Percentiles rank a stretch among this genome's conserved stretches.
phyloP scores from a whole-genome alignment of 2,329 filamentous ascomycete genomes.

The Aspergillus brasiliensis region DNA sequence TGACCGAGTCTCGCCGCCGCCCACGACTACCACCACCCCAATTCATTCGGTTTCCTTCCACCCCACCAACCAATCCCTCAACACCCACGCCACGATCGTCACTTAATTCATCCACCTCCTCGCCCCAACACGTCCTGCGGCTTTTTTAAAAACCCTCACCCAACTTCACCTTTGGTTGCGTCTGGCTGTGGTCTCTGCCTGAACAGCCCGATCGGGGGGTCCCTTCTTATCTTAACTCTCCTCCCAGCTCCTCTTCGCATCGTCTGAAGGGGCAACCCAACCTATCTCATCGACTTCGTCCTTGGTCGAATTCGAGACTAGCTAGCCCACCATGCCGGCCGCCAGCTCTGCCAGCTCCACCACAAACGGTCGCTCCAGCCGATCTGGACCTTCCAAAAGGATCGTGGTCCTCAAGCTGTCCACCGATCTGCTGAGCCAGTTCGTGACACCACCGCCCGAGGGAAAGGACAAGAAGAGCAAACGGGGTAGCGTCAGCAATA shows the following conservation, averaged over 20 bases:
- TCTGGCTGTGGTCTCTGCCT: slow-evolving; percentile 1
- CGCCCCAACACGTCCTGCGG: neutral
- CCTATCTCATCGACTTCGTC: neutral
- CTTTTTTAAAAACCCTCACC: slow-evolving; percentile 1
- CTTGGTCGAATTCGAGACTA: neutral
- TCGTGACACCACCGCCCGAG: slow-evolving; percentile 29
- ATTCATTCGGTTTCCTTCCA: slow-evolving; percentile 16
- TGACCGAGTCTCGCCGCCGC: slow-evolving; percentile 32
- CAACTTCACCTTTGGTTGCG: slow-evolving; percentile 9
- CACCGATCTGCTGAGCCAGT: slow-evolving; percentile 38
- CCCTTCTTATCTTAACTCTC: neutral
- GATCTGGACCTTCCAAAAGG: slow-evolving; percentile 33
- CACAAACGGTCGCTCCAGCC: slow-evolving; percentile 41
- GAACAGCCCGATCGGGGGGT: neutral
- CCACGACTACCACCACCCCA: slow-evolving; percentile 16
- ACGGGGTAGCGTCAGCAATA: slow-evolving; percentile 18
- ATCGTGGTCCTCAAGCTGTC: slow-evolving; percentile 45
- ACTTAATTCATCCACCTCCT: slow-evolving; percentile 2
- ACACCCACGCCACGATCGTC: slow-evolving; percentile 28
- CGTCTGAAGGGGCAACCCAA: neutral
- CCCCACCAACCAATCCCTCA: slow-evolving; percentile 11
- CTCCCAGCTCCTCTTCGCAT: neutral
- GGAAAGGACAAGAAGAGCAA: slow-evolving; percentile 22
- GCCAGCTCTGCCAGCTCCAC: slow-evolving; percentile 30
- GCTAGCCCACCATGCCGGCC: slow-evolving; percentile 26